Evolutionary conservation across 768 basidiomycete species (phyloP), one percentile per base, ranked within the genome.

Genomic region (Suillus subalutaceus): DNA sequence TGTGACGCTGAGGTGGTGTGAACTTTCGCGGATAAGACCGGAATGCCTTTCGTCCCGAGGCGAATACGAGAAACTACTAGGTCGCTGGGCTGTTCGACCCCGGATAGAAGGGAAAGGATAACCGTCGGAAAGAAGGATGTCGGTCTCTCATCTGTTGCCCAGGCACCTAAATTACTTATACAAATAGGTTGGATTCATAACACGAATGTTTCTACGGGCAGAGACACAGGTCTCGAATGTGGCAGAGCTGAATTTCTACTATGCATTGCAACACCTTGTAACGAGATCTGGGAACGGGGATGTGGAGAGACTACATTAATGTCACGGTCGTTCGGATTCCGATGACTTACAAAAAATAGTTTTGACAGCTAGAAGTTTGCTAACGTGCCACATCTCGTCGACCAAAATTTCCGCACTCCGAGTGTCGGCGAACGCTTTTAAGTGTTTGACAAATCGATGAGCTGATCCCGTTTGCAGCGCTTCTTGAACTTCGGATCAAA

Each of bases 1-100:
- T 60, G 59, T 60, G 59, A 37, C 37, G 15, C 3, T 26, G 23
- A 40, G 57, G 40, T 40, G 26, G 59, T 60, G 59, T 60, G 59
- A 60, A 60, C 59, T 60, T 60, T 60, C 26, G 7, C 59, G 59
- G 59, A 60, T 43, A 43, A 60, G 59, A 60, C 59, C 59, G 59
- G 59, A 43, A 60, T 60, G 41, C 53, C 23, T 4, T 6, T 8
- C 38, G 23, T 26, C 40, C 58, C 40, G 26, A 59, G 40, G 58
- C 57, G 57, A 30, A 59, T 26, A 30, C 32, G 18, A 35, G 55
- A 56, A 35, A 55, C 30, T 20, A 37, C 26, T 26, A 26, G 26
- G 37, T 37, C 37, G 8, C 35, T 35, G 35, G 35, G 6, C 35
- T 23, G 4, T 7, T 55, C 18, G 4, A 18, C 53, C 20, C 44